phyloP scores from a whole-genome alignment of 257 asterid genomes.

The Fraxinus cuspidata region DNA sequence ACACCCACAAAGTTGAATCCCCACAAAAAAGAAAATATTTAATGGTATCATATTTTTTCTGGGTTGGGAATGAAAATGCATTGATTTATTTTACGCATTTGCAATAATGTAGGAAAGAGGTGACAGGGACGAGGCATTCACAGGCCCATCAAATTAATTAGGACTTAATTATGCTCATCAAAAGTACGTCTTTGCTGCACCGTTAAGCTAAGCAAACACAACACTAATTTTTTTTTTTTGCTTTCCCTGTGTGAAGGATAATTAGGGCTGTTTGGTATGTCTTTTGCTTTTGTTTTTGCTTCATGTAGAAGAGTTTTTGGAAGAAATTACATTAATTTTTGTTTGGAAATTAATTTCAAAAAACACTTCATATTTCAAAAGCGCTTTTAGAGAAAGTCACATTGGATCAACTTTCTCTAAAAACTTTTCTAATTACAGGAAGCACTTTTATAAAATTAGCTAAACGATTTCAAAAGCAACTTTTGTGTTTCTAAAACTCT shows the following conservation, averaged over 20 bases:
- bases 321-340: too few species aligned
- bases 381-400: too few species aligned
- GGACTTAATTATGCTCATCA: background rate
- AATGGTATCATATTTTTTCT: background rate
- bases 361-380: too few species aligned
- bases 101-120: background rate
- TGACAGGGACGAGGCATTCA: background rate
- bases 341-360: too few species aligned
- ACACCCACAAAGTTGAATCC: background rate
- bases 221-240: background rate
- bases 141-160: too few species aligned
- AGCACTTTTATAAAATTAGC: too few species aligned
- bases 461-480: too few species aligned
- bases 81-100: background rate
- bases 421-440: too few species aligned
- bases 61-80: background rate
- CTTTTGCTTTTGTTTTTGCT: too few species aligned
- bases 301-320: too few species aligned
- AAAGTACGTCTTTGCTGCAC: slow-evolving; percentile 2
- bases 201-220: slow-evolving; percentile 6
- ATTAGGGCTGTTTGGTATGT: background rate
- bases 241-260: background rate
- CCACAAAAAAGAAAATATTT: background rate
- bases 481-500: too few species aligned
- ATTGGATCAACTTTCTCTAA: too few species aligned